phyloP scores from a whole-genome alignment of 1,284 basidiomycete species.

The Ceratobasidium sp. region DNA sequence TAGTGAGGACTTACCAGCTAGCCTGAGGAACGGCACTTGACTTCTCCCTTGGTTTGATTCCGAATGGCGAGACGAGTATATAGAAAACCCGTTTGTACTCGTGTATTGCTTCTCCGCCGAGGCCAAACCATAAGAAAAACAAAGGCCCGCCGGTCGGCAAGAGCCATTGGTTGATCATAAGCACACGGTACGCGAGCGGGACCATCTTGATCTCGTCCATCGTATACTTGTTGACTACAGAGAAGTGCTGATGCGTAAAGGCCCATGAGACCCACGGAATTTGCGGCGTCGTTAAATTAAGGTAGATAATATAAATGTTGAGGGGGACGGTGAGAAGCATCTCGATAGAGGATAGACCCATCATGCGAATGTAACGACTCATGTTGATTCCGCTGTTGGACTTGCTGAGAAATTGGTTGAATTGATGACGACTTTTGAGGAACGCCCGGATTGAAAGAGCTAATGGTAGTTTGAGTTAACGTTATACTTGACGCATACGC shows the following conservation, averaged over 20 bases:
- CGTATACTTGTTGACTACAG: background rate
- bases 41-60: conserved; percentile 10
- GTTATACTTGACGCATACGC: too few species aligned
- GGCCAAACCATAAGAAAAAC: conserved; percentile 32
- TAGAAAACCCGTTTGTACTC: conserved; percentile 7
- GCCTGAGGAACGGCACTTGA: background rate
- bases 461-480: background rate
- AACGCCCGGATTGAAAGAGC: conserved; percentile 50
- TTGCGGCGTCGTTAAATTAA: conserved; percentile 51
- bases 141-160: background rate
- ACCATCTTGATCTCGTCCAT: background rate
- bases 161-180: conserved; percentile 10
- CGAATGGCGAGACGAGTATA: background rate
- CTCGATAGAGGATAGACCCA: conserved; percentile 30
- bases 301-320: conserved; percentile 11
- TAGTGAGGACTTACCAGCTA: background rate
- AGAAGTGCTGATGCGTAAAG: conserved; percentile 62
- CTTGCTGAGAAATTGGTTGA: conserved; percentile 37
- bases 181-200: background rate
- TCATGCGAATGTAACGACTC: conserved; percentile 36
- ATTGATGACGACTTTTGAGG: conserved; percentile 40
- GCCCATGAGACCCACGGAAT: conserved; percentile 69
- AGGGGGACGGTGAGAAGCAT: conserved; percentile 40
- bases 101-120: background rate
- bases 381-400: conserved; percentile 30